Conservation (phyloP, 306 rosid species). For the Echinosophora koreensis region DNA sequence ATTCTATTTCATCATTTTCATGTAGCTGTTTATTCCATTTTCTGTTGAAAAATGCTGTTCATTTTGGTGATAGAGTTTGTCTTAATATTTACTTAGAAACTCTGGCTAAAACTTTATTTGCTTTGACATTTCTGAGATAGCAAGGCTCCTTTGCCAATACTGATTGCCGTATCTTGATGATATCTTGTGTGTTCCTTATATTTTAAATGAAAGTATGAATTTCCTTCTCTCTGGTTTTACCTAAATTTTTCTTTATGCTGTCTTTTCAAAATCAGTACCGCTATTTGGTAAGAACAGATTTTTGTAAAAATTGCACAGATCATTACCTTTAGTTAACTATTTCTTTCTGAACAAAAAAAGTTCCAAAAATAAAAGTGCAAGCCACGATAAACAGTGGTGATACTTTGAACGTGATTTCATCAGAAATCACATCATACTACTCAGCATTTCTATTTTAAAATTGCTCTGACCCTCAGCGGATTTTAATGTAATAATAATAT, state of each 20-base stretch:
- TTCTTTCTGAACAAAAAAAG: no score
- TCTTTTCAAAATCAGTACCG: neutral
- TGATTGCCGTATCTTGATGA: neutral
- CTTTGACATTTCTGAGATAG: constrained; percentile 15
- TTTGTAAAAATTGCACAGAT: no score
- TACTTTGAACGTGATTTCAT: no score
- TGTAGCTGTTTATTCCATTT: neutral
- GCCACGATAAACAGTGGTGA: no score
- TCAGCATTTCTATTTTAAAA: neutral
- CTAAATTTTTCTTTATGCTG: neutral
- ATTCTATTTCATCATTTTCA: constrained; percentile 37
- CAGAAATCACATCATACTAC: no score
- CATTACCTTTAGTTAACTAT: no score
- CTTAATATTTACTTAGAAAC: constrained; percentile 11
- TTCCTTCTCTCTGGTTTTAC: constrained; percentile 34
- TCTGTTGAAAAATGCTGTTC: constrained; percentile 17
- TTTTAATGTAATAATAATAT: constrained; percentile 5
- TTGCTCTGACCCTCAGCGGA: constrained; percentile 28
- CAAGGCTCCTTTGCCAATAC: constrained; percentile 16
- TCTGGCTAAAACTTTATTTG: constrained; percentile 8
- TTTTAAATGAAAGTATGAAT: constrained; percentile 24
- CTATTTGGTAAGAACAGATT: no score
- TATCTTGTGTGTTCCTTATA: constrained; percentile 6
- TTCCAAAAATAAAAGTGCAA: no score
- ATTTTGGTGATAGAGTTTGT: constrained; percentile 26